Evolutionary conservation across 2,329 filamentous ascomycete species (phyloP).

Genomic region (Fusarium sp.): DNA sequence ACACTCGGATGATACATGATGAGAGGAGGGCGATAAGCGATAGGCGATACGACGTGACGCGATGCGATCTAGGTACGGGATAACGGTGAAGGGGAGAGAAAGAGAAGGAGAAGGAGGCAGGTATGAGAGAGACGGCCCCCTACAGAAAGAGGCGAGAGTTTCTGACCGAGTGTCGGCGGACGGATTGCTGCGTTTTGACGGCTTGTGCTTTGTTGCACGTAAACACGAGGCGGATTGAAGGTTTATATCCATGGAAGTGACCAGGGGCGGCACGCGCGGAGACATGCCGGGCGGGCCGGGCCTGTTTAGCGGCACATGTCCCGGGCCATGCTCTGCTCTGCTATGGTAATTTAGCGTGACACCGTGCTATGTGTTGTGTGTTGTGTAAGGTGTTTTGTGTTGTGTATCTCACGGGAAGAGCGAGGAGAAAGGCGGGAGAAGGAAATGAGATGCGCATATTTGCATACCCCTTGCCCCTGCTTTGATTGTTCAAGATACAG

Average conservation of each 20-base stretch:
- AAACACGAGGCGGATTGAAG: conserved; percentile 33
- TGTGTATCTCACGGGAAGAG: conserved; percentile 23
- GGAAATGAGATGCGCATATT: conserved; percentile 22
- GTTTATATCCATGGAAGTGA: conserved; percentile 36
- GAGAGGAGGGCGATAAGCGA: conserved; percentile 2
- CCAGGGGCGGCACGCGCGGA: conserved; percentile 23
- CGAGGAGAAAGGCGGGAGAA: not conserved
- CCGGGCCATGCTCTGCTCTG: conserved; percentile 6
- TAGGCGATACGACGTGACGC: not conserved
- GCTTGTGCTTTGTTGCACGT: conserved; percentile 21
- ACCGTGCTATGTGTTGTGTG: not conserved
- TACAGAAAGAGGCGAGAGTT: conserved; percentile 39
- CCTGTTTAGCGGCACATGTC: conserved; percentile 31
- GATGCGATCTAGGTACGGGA: conserved; percentile 6
- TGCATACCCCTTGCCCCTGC: conserved; percentile 26
- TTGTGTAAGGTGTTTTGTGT: not conserved
- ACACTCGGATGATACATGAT: not conserved
- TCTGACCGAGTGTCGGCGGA: conserved; percentile 38
- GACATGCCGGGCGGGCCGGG: conserved; percentile 38
- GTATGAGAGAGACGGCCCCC: conserved; percentile 24
- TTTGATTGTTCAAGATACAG: conserved; percentile 7
- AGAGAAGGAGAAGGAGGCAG: not conserved
- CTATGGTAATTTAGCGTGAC: not conserved
- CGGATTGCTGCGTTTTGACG: conserved; percentile 38
- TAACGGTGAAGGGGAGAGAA: conserved; percentile 13